phyloP scores from a whole-genome alignment of 257 asterid genomes.

The Nicotiana undulata region DNA sequence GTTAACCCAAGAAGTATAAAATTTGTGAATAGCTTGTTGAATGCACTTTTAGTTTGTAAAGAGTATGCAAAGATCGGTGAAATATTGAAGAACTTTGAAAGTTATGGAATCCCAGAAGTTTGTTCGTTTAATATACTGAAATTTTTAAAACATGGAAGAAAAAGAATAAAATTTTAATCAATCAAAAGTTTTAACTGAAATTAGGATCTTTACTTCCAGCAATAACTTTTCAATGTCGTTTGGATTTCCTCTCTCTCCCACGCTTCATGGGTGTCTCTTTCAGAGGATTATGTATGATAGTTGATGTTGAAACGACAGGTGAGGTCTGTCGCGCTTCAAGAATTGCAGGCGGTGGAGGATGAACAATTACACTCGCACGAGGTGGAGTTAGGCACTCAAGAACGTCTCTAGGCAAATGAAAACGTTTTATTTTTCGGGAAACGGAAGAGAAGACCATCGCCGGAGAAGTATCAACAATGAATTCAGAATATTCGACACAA shows the following conservation, averaged over 20 bases:
- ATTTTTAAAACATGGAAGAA: constrained; percentile 12
- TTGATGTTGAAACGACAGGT: constrained; percentile 13
- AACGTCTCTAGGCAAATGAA: constrained; percentile 58
- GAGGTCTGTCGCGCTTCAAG: constrained; percentile 8
- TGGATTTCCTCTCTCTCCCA: constrained; percentile 52
- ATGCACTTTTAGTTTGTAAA: constrained; percentile 36
- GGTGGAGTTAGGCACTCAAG: constrained; percentile 54
- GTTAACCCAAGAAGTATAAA: constrained; percentile 49
- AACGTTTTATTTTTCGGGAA: no score
- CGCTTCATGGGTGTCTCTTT: constrained; percentile 39
- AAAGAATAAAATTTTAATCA: background rate
- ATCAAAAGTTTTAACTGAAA: background rate
- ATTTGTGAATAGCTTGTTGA: constrained; percentile 56
- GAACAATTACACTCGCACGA: constrained; percentile 8
- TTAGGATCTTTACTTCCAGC: constrained; percentile 33
- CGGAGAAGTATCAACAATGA: no score
- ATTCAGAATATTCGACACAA: no score
- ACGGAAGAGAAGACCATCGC: no score
- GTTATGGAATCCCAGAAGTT: constrained; percentile 41
- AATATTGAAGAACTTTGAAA: constrained; percentile 23
- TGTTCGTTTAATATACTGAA: constrained; percentile 60
- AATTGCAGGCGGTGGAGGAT: constrained; percentile 40
- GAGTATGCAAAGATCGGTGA: constrained; percentile 46
- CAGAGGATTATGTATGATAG: background rate
- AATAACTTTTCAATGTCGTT: constrained; percentile 55